A percentile compares a stretch with the other conserved stretches of the same genome.
phyloP scores from a whole-genome alignment of 495 filamentous ascomycete species.

The Aspergillus sclerotiicarbonarius region DNA sequence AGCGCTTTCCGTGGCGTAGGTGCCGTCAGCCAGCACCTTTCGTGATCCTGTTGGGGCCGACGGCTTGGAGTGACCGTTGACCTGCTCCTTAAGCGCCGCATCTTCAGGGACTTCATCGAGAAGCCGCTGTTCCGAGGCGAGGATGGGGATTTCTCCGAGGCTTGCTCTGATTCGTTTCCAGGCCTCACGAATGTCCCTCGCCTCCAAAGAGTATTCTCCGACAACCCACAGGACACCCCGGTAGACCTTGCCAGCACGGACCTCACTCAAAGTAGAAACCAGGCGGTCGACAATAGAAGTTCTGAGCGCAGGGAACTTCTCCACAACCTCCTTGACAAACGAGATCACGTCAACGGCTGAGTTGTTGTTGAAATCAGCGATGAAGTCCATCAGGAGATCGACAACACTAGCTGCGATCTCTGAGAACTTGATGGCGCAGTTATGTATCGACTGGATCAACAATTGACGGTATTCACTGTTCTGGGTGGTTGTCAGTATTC shows the following conservation, averaged over 20 bases:
- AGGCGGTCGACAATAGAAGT: conserved; percentile 82
- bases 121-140: conserved; percentile 91
- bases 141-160: conserved; percentile 94
- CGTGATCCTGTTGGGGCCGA: conserved; percentile 78
- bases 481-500: conserved; percentile 36
- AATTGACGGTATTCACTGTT: conserved; percentile 96
- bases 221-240: conserved; percentile 96
- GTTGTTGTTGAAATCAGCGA: conserved; percentile 95
- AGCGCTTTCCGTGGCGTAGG: conserved; percentile 95
- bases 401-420: conserved; percentile 97
- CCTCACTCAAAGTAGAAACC: conserved; percentile 88
- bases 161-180: conserved; percentile 96
- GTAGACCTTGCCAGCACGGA: conserved; percentile 96
- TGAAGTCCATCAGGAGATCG: conserved; percentile 98
- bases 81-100: conserved; percentile 64
- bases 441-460: conserved; percentile 95
- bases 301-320: conserved; percentile 92
- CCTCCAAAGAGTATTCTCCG: conserved; percentile 93
- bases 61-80: conserved; percentile 77
- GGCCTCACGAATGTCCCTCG: conserved; percentile 90
- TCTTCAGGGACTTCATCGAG: conserved; percentile 78
- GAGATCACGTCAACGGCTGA: conserved; percentile 97
- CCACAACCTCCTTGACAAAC: conserved; percentile 98
- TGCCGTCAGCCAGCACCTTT: conserved; percentile 93
- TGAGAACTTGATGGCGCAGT: conserved; percentile 97